Evolutionary conservation across 352 stramenopile species (phyloP).

Genomic region (Ochromonadaceae sp.): DNA sequence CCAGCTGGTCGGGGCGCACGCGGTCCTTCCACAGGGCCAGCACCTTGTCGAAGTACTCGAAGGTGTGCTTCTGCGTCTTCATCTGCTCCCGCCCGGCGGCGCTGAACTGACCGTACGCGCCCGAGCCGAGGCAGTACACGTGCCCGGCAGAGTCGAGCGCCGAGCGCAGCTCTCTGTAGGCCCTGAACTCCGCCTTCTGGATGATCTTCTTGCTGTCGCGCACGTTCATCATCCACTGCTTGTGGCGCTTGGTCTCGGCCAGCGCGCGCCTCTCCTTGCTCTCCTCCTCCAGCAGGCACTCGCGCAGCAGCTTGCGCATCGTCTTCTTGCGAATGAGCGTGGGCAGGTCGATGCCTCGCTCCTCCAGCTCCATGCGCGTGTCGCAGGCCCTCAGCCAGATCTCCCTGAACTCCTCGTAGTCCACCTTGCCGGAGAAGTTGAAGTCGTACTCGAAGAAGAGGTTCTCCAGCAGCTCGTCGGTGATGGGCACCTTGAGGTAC

Average conservation of each 20-base stretch:
- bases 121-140: conserved; percentile 73
- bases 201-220: conserved; percentile 29
- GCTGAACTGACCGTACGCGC: conserved; percentile 52
- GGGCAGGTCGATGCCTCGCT: conserved; percentile 61
- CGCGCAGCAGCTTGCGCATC: conserved; percentile 60
- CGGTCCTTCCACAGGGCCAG: conserved; percentile 16
- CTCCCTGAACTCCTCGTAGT: conserved; percentile 78
- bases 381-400: conserved; percentile 68
- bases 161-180: conserved; percentile 54
- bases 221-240: conserved; percentile 8
- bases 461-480: conserved; percentile 65
- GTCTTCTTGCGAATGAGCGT: conserved; percentile 59
- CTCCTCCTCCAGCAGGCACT: conserved; percentile 73
- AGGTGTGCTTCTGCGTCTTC: conserved; percentile 24
- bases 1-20: conserved; percentile 11
- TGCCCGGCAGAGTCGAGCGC: conserved; percentile 72
- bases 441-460: conserved; percentile 80
- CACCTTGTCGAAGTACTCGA: conserved; percentile 28
- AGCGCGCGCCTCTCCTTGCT: conserved; percentile 49
- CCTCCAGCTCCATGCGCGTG: conserved; percentile 52
- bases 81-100: conserved; percentile 36
- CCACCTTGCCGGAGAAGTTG: conserved; percentile 67
- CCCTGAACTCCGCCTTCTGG: conserved; percentile 42
- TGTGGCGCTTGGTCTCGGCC: conserved; percentile 42
- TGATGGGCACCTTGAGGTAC: conserved; percentile 47